phyloP scores from a whole-genome alignment of 306 rosid genomes.

The Vigna hirtella region DNA sequence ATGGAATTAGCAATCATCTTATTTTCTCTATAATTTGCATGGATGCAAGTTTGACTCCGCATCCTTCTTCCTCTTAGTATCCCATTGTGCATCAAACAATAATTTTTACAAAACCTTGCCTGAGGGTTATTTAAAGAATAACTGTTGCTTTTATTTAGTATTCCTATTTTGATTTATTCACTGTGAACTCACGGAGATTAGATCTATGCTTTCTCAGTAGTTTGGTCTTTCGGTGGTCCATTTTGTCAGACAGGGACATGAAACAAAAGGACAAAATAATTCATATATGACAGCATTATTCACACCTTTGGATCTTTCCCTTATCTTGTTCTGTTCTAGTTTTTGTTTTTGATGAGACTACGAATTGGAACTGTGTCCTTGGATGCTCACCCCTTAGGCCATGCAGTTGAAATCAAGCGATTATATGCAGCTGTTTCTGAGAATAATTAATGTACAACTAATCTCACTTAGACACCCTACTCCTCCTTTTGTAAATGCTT shows the following conservation, averaged over 20 bases:
- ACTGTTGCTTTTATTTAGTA: constrained; percentile 5
- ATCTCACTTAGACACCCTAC: constrained; percentile 14
- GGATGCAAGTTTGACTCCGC: background rate
- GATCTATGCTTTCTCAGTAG: constrained; percentile 19
- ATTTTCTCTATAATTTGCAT: background rate
- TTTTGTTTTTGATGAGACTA: constrained; percentile 37
- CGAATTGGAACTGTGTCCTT: constrained; percentile 35
- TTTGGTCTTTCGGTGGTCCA: constrained; percentile 57
- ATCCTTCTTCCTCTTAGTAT: background rate
- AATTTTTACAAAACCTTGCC: background rate
- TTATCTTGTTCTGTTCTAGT: constrained; percentile 19
- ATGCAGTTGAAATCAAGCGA: constrained; percentile 26
- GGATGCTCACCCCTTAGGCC: constrained; percentile 43
- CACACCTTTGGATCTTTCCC: constrained; percentile 16
- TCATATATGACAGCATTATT: constrained; percentile 44
- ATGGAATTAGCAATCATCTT: background rate
- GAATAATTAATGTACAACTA: background rate
- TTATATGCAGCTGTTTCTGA: constrained; percentile 32
- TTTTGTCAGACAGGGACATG: constrained; percentile 26
- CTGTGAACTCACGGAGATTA: constrained; percentile 44
- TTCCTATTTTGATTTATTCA: constrained; percentile 6
- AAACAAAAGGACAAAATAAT: constrained; percentile 51
- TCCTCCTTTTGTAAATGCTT: background rate
- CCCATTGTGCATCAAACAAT: background rate
- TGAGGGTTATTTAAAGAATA: constrained; percentile 20